Base-by-base conservation (phyloP, 2,329 filamentous ascomycete genomes). In the Whalleya microplaca region DNA sequence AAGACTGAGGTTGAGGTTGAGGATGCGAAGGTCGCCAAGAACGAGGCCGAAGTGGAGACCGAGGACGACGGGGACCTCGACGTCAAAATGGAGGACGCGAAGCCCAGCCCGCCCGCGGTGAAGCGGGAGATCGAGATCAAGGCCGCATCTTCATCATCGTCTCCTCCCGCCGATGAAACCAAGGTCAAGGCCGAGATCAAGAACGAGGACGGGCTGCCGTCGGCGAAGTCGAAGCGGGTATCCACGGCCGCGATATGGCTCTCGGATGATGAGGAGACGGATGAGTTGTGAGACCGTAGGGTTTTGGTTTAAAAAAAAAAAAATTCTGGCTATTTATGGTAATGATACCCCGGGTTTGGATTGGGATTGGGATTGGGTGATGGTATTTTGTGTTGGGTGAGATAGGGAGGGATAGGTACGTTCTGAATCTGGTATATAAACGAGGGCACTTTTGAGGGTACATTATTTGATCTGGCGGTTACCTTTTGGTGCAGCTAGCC, bases 251-350 rank as follows among this genome's bases (percentile, higher is more conserved):
- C 60, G 3, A 66, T 69, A 10, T 70, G 65, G 67, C 9, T 67
- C 5, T 67, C 64, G 1, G 66, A 69, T 44, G 66, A 69, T 42
- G 66, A 65, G 40, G 67, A 70, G 42, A 65, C 63, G 49, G 66
- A 69, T 27, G 68, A 70, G 53, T 45, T 70, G 52, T 70, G 58
- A 68, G 14, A 3, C 8, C 32, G 32, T 12, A 37, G 3, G 14
- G 4, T 27, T 27, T n/a, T n/a, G n/a, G n/a, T n/a, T n/a, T n/a
- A 29, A 29, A 29, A 12, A 12, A 29, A 29, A 29, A 29, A 29
- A 29, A 29, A 29, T 29, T 29, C 27, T 37, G 14, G 3, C 6
- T 37, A 37, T 16, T 37, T 37, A 8, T 37, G 10, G 3, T 14
- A 7, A 37, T 37, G 32, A 37, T 37, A 37, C 32, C 32, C 32